Base-by-base conservation (phyloP, 768 basidiomycete genomes). In the Kwoniella sp. region DNA sequence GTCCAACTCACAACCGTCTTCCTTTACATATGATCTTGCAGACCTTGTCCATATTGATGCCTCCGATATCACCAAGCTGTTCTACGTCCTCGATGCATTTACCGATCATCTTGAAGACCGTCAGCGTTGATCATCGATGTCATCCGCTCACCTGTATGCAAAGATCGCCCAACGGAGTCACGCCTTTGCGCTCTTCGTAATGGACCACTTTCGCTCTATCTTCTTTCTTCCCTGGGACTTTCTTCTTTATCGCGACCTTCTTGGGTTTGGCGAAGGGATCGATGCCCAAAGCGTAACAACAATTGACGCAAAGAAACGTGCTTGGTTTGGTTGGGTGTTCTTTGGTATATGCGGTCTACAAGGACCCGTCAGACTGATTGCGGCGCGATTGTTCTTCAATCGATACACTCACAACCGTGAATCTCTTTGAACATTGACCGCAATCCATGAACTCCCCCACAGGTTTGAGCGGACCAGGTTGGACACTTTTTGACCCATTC, bases 41-140 rank as follows among this genome's bases (percentile, higher is more conserved):
- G 53, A 97, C 90, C 47, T 88, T 87, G 65, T 93, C 88, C 83
- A 92, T 84, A 75, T 94, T 97, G 79, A 91, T 79, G 0, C 86
- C 72, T 0, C 93, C 93, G 56, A 97, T 90, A 73, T 95, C 89
- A 0, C 95, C 95, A n/a, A 82, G 63, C 52, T 73, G 69, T 22
- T 82, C 83, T 12, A 98, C 88, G 70, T 95, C 91, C 62, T 93
- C 86, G 62, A 97, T 95, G 76, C 92, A 87, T 63, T 86, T 86
- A 20, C 90, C 89, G 62, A 97, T 88, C 25, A 96, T 82, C 90
- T 93, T 61, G 26, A 29, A 66, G 37, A 37, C n/a, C 20, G 41
- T 68, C 59, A 65, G 64, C 52, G 9, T 7, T n/a, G 9, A n/a
- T 17, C 11, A 28, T 23, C 11, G 23, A 20, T 1, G 37, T n/a